Conservation (phyloP, 2,329 filamentous ascomycete genomes). For the Colletotrichum cordylinicola region DNA sequence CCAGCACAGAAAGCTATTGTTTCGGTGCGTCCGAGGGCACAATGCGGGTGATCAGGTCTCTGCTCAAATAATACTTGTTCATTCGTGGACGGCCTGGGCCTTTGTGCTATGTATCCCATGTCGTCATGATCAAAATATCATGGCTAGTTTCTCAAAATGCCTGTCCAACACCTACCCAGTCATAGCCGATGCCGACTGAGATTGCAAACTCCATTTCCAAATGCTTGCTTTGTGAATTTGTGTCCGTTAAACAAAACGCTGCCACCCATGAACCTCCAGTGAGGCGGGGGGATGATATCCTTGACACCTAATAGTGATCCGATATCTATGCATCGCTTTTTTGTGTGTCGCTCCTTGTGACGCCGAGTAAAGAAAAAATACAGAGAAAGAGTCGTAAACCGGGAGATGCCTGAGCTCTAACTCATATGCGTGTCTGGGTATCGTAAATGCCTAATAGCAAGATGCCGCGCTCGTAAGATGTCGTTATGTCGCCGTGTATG, state of each 20-base stretch:
- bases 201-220: neutral
- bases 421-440: constrained; percentile 22
- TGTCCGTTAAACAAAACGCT: neutral
- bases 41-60: neutral
- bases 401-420: neutral
- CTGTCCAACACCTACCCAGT: neutral
- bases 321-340: neutral
- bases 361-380: neutral
- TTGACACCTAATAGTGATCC: constrained; percentile 16
- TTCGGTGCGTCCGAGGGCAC: neutral
- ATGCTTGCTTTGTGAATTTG: neutral
- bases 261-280: neutral
- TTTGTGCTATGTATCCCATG: neutral
- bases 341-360: neutral
- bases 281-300: neutral
- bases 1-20: neutral
- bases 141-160: neutral
- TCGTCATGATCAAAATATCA: constrained; percentile 7
- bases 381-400: neutral
- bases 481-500: neutral
- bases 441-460: constrained; percentile 27
- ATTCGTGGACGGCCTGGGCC: neutral
- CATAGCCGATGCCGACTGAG: neutral
- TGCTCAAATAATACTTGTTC: neutral
- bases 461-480: constrained; percentile 16